Evolutionary conservation across 805 yeast genomes (phyloP), one percentile per base, ranked within the genome.

Genomic region (Komagataella pseudopastoris): DNA sequence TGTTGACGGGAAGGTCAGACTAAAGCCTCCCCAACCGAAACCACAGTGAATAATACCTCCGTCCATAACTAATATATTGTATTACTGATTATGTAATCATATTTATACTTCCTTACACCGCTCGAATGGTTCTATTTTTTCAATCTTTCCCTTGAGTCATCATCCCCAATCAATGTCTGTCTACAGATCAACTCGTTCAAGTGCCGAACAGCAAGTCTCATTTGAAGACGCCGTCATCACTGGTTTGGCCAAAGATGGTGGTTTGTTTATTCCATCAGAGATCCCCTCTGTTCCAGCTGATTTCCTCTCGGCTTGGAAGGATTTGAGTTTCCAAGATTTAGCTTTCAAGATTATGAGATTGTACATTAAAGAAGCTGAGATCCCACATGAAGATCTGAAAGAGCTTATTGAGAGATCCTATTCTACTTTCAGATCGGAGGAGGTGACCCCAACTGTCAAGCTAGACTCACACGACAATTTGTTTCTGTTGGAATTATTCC

Each of bases 211-310:
- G 59, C 63, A 75, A 6, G 72, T 77, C 50, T 75, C 88, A 4
- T 87, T 87, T 57, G 95, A 87, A 66, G 89, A 81, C 51, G 91
- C 85, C 18, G 85, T 87, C 53, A 81, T 86, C 67, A 85, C 85
- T 52, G 99, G 99, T 50, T 75, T 93, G 61, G 98, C 98, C 51
- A 81, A 86, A 49, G 99, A 95, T 65, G 99, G 99, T 58, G 99
- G 99, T 45, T 77, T 93, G 45, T 93, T 88, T 67, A 75, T 93
- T 52, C 99, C 99, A 48, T 77, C 93, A 14, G 72, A 65, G 48
- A 86, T 90, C 58, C 96, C 98, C 52, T 65, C 74, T 55, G 74
- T 86, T 30, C 66, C 55, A 72, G 63, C 71, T 10, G 77, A 76
- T 53, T 76, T 85, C 56, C 67, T 83, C 51, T 62, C 70, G 44